These are phyloP conservation scores for Solanum neorickii DNA, from an alignment of 257 asterid species.

Conservation along the genomic window DNA sequence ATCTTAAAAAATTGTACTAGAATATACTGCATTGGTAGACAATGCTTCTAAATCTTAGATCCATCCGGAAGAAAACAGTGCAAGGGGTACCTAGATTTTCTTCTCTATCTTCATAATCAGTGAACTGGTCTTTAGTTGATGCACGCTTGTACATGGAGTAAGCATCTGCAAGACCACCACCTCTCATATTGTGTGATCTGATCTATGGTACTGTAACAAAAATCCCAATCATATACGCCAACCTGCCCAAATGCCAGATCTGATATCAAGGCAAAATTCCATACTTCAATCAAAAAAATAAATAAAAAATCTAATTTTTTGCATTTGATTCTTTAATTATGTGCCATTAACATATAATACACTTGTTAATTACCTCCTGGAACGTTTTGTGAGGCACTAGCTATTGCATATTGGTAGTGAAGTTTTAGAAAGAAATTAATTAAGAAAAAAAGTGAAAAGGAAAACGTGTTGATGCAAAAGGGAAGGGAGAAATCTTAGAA, in stretches of 20 bases:
- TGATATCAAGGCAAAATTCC: background rate
- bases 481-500: background rate
- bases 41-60: background rate
- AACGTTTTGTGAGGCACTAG: background rate
- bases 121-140: constrained; percentile 38
- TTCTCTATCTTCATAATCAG: constrained; percentile 24
- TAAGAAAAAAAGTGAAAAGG: background rate
- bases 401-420: background rate
- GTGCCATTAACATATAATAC: background rate
- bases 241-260: background rate
- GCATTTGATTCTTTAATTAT: background rate
- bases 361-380: background rate
- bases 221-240: constrained; percentile 17
- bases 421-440: background rate
- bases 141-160: constrained; percentile 60
- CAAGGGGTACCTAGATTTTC: constrained; percentile 23
- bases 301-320: background rate
- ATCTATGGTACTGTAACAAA: background rate
- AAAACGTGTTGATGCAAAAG: background rate
- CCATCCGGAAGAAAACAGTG: background rate
- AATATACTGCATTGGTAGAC: background rate
- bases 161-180: constrained; percentile 36
- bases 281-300: background rate
- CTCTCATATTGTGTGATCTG: constrained; percentile 12
- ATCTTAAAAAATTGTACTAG: background rate